Conservation (phyloP, 352 stramenopile genomes). For the Globisporangium spiculum region DNA sequence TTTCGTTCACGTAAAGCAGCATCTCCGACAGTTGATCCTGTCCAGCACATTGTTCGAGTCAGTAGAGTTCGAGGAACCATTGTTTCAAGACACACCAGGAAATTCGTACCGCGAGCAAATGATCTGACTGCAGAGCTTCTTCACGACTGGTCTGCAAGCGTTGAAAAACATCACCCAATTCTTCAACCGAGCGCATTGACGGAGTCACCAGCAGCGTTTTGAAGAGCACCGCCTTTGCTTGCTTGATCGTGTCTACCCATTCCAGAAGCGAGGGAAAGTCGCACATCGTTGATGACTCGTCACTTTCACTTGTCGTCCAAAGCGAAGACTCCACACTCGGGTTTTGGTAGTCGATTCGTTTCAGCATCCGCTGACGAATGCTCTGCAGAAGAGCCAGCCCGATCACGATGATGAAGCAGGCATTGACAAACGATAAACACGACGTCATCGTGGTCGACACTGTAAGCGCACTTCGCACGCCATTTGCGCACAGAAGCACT, state of each 20-base stretch:
- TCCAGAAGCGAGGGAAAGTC: constrained; percentile 17
- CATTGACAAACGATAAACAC: constrained; percentile 49
- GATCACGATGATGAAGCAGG: constrained; percentile 23
- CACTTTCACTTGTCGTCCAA: constrained; percentile 24
- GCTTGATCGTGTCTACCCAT: constrained; percentile 33
- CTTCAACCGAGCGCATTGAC: constrained; percentile 29
- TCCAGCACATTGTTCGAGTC: background rate
- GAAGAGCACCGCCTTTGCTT: constrained; percentile 23
- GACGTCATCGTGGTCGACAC: constrained; percentile 52
- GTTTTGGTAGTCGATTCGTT: background rate
- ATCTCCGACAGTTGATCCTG: constrained; percentile 43
- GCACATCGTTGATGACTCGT: constrained; percentile 18
- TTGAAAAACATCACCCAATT: constrained; percentile 23
- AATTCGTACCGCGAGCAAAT: constrained; percentile 30
- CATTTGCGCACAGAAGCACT: constrained; percentile 51
- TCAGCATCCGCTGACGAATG: constrained; percentile 6
- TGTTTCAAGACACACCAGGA: background rate
- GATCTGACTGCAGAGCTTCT: constrained; percentile 23
- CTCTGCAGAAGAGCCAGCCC: constrained; percentile 19
- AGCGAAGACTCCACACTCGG: background rate
- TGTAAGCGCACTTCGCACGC: constrained; percentile 57
- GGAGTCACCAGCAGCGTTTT: constrained; percentile 28
- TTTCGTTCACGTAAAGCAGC: constrained; percentile 30
- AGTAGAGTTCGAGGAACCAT: background rate
- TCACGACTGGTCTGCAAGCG: constrained; percentile 25